Evolutionary conservation across 805 yeast species (phyloP).

Genomic region (Yamadazyma tumulicola): DNA sequence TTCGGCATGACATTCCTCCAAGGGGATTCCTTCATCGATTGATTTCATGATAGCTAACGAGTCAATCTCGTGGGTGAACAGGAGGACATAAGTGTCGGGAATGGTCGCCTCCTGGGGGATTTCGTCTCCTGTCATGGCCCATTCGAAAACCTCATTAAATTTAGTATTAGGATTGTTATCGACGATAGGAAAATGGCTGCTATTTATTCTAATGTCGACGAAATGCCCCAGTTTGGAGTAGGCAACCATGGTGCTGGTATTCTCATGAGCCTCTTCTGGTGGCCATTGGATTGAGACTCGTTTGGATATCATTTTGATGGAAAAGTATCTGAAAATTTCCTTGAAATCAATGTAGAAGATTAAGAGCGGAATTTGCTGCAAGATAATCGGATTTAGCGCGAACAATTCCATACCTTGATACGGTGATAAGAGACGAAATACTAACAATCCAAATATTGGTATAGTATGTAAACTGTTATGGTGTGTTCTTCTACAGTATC

Average conservation of each 20-base stretch:
- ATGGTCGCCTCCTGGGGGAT: slow-evolving; percentile 18
- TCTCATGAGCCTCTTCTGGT: slow-evolving; percentile 38
- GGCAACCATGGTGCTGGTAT: slow-evolving; percentile 47
- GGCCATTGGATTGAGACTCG: slow-evolving; percentile 55
- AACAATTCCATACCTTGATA: too few relatives aligned
- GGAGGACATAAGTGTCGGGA: slow-evolving; percentile 30
- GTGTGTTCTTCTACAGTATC: too few relatives aligned
- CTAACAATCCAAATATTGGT: too few relatives aligned
- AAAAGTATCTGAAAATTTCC: too few relatives aligned
- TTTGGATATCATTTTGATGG: slow-evolving; percentile 35
- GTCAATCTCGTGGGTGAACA: slow-evolving; percentile 43
- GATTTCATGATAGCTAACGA: slow-evolving; percentile 33
- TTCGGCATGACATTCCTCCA: slow-evolving; percentile 22
- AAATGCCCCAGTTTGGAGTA: slow-evolving; percentile 42
- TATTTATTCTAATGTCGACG: slow-evolving; percentile 43
- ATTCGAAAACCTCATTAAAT: slow-evolving; percentile 42
- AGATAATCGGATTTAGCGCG: too few relatives aligned
- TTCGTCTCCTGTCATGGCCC: slow-evolving; percentile 56
- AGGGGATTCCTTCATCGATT: slow-evolving; percentile 26
- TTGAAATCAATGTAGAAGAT: too few relatives aligned
- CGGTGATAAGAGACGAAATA: too few relatives aligned
- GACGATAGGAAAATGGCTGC: slow-evolving; percentile 14
- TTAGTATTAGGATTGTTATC: slow-evolving; percentile 5
- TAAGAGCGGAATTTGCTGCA: slow-evolving; percentile 8
- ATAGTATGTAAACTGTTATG: too few relatives aligned